Percentiles rank a stretch among this genome's conserved stretches.
Conservation (phyloP, 495 filamentous ascomycete genomes). For the Bryoglossum gracile region DNA sequence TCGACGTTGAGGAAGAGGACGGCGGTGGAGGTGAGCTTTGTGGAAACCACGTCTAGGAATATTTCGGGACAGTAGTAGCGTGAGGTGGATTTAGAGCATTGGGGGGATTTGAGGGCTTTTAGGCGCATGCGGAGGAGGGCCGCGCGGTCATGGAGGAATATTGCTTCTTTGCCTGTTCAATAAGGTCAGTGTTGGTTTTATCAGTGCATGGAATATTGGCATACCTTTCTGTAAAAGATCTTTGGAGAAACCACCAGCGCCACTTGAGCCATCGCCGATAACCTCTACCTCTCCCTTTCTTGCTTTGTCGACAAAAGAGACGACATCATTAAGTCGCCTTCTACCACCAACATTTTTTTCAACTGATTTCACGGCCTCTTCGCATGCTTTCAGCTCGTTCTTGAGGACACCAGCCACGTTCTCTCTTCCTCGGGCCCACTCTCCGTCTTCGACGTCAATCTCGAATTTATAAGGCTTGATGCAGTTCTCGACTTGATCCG, state of each 20-base stretch:
- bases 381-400: constrained; percentile 75
- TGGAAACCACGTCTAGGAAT: constrained; percentile 93
- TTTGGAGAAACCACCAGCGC: constrained; percentile 87
- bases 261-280: constrained; percentile 72
- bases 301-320: constrained; percentile 82
- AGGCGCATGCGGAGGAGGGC: constrained; percentile 88
- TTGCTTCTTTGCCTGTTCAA: constrained; percentile 68
- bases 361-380: constrained; percentile 64
- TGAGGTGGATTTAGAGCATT: constrained; percentile 73
- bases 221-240: constrained; percentile 73
- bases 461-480: constrained; percentile 99
- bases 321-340: constrained; percentile 82
- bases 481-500: constrained; percentile 98
- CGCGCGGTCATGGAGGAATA: constrained; percentile 86
- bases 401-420: constrained; percentile 72
- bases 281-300: constrained; percentile 75
- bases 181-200: neutral
- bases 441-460: constrained; percentile 83
- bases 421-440: constrained; percentile 79
- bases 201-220: constrained; percentile 1
- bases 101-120: constrained; percentile 63
- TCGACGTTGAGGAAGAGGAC: constrained; percentile 98
- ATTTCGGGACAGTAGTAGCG: constrained; percentile 97
- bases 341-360: constrained; percentile 70
- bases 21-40: constrained; percentile 89